Evolutionary conservation across 1,284 basidiomycete genomes (phyloP).

Genomic region (Tilletiopsis washingtonensis): DNA sequence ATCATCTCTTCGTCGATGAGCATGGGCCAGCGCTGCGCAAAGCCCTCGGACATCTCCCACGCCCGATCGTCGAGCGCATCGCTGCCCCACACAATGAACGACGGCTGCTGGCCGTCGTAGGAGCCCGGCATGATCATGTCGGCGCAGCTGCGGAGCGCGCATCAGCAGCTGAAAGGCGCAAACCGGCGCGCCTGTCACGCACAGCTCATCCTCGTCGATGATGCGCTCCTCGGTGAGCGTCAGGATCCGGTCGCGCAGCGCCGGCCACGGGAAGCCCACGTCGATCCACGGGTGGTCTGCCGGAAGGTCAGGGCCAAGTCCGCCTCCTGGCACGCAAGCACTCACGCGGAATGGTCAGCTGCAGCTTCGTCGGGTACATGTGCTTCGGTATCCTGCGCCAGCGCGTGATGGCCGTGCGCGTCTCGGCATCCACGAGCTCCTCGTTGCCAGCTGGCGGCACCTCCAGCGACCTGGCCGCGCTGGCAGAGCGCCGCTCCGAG

Average conservation of each 20-base stretch:
- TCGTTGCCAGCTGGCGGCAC: too few species aligned
- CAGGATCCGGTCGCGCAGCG: conserved; percentile 18
- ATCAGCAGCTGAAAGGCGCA: not conserved
- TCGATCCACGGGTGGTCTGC: conserved; percentile 18
- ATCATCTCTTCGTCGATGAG: conserved; percentile 21
- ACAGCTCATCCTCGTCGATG: conserved; percentile 21
- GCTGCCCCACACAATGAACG: conserved; percentile 21
- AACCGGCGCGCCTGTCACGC: conserved; percentile 11
- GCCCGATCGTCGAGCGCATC: conserved; percentile 21
- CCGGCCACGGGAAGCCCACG: conserved; percentile 21
- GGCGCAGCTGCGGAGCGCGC: not conserved
- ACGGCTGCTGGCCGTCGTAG: conserved; percentile 5
- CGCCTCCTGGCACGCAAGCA: not conserved
- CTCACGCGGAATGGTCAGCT: not conserved
- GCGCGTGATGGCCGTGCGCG: too few species aligned
- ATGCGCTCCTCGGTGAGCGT: conserved; percentile 10
- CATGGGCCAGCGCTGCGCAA: conserved; percentile 22
- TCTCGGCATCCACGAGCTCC: too few species aligned
- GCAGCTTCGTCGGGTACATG: conserved; percentile 3
- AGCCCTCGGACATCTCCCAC: conserved; percentile 21
- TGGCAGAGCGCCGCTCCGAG: too few species aligned
- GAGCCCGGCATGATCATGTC: conserved; percentile 1
- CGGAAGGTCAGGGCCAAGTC: not conserved
- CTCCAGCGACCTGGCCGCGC: too few species aligned
- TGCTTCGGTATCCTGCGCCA: not conserved